Conservation (phyloP, 305 asterid genomes). For the Nicotiana rustica region DNA sequence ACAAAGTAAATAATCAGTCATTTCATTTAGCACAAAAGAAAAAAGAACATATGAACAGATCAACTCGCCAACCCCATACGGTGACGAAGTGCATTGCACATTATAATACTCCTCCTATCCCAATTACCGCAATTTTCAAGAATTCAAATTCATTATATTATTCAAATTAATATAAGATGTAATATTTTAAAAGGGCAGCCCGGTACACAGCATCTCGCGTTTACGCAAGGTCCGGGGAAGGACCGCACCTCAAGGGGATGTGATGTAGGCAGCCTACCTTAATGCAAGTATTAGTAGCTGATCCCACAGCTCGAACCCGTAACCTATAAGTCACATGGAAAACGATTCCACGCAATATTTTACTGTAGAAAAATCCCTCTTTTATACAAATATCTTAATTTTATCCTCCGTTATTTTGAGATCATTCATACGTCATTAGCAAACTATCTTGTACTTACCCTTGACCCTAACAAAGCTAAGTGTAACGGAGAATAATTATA, state of each 20-base stretch:
- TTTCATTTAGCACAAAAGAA: slow-evolving; percentile 12
- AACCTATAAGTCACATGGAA: too few species aligned
- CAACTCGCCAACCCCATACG: neutral
- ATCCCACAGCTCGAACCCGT: too few species aligned
- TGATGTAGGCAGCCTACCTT: too few species aligned
- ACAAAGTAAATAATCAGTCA: neutral
- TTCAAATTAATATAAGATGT: neutral
- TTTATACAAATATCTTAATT: neutral
- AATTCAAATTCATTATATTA: neutral
- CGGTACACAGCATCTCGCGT: too few species aligned
- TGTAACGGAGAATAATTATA: too few species aligned
- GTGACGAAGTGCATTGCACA: neutral
- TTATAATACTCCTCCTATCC: neutral
- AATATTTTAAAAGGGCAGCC: neutral
- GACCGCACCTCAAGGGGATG: too few species aligned
- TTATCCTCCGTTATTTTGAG: neutral
- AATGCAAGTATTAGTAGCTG: too few species aligned
- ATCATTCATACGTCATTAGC: neutral
- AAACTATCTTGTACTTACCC: too few species aligned
- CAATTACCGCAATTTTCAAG: neutral
- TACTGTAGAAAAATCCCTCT: neutral
- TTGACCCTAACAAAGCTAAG: neutral
- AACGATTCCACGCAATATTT: too few species aligned
- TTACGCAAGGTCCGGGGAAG: too few species aligned
- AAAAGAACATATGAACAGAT: neutral